Base-by-base conservation (phyloP, 1,284 basidiomycete species). In the Tetrapyrgos nigripes region DNA sequence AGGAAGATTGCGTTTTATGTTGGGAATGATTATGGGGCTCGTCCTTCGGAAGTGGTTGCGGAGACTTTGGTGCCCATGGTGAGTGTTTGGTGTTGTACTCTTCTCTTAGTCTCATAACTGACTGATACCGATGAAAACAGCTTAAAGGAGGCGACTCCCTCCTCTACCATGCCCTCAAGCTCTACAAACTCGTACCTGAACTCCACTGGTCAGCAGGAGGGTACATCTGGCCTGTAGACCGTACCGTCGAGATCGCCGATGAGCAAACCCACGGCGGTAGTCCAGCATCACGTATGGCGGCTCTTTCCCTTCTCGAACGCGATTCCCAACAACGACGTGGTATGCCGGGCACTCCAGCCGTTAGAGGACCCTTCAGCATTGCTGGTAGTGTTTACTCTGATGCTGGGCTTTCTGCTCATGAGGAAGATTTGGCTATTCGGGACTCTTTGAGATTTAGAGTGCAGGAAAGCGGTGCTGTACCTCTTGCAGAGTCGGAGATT, bases 151-250 rank as follows among this genome's bases (percentile, higher is more conserved):
- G 87, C 19, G 91, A 93, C 66, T 85, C 88, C 4, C 70, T 91
- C 35, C 72, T 93, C 13, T 91, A 90, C 70, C 88, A 90, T 57
- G 87, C 89, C 3, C 75, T 93, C 66, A 91, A 89, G 71, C 71
- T 88, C 26, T 92, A 87, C 76, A 91, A 91, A 62, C 83, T 93
- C 35, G 71, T 76, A 1, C 88, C 89, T 0, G 88, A 89, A 62
- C 79, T 93, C 1, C 87, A 89, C 56, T 93, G 90, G 87, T 85
- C 85, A 21, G 91, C 91, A 26, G 90, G 90, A 4, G 89, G 89
- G 13, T 91, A 88, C 71, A 80, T 93, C 61, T 93, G 91, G 91
- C 86, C 90, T 2, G 80, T 85, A 31, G 87, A 90, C 64, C 83
- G 83, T 56, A 81, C 83, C 0, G 87, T 92, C 11, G 87, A 91